Base-by-base conservation (phyloP, 2,329 filamentous ascomycete species). In the Colletotrichum graminicola region DNA sequence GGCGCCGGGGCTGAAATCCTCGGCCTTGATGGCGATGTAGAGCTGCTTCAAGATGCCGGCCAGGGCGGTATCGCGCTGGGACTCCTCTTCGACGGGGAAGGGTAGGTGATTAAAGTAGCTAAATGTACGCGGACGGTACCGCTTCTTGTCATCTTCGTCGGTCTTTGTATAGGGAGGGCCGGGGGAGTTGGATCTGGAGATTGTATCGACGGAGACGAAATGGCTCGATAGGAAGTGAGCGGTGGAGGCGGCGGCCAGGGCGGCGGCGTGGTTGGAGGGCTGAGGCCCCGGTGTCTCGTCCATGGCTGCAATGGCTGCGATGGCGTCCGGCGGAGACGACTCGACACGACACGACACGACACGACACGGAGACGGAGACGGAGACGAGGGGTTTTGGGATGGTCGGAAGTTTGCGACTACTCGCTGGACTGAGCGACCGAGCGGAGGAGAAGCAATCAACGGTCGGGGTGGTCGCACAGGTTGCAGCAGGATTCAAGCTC, bases 1-100 rank as follows among this genome's bases (percentile, higher is more conserved):
- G 36, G 95, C 96, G 43, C 96, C 96, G 0, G 95, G 94, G 32
- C 93, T 92, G 82, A 98, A 98, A 82, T 99, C 96, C 75, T 97
- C 94, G 4, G 96, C 92, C 79, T 94, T 92, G 74, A 99, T 87
- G 68, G 95, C 90, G 76, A 98, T 93, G 80, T 97, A 98, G 39
- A 99, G 91, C 78, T 97, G 93, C 80, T 95, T 96, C 76, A 98
- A 87, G 76, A 98, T 98, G 79, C 94, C 94, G 56, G 92, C 88
- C 57, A 99, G 85, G 73, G 95, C 94, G 62, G 87, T 88, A 79
- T 97, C 91, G 74, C 95, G 90, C 82, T 94, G 89, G 43, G 86
- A 80, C 74, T 95, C 92, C 78, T 93, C 90, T 82, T 99, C 97
- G 67, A 95, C 92, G 68, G 90, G 84, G 79, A 98, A 99, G 45